Evolutionary conservation across 2,329 filamentous ascomycete species (phyloP).

Genomic region (Fusarium ambrosium): DNA sequence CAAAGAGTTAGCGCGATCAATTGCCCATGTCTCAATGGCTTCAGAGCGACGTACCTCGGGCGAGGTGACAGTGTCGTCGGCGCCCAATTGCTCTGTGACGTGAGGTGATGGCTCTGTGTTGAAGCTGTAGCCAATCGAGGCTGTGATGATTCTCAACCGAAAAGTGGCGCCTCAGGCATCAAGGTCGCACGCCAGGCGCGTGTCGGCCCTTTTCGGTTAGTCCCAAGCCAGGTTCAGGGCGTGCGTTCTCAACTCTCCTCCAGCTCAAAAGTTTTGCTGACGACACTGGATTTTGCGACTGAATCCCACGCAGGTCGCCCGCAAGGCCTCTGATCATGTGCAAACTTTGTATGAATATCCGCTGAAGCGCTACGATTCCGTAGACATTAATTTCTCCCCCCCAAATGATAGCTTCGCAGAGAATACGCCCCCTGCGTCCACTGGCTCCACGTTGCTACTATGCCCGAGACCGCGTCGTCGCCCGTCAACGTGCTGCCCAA

Average conservation of each 20-base stretch:
- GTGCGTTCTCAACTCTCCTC: constrained; percentile 49
- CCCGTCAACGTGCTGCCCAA: constrained; percentile 57
- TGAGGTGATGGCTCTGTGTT: constrained; percentile 47
- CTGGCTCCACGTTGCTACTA: constrained; percentile 62
- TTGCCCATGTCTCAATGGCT: not conserved
- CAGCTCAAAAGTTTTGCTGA: constrained; percentile 65
- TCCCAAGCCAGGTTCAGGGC: constrained; percentile 36
- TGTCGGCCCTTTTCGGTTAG: constrained; percentile 47
- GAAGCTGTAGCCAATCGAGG: constrained; percentile 50
- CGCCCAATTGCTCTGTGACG: constrained; percentile 55
- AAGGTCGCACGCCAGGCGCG: constrained; percentile 39
- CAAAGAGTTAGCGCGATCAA: constrained; percentile 31
- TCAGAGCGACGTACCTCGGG: constrained; percentile 48
- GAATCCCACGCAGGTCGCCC: constrained; percentile 61
- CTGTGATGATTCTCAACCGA: constrained; percentile 49
- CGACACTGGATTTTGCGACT: constrained; percentile 57
- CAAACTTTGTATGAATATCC: constrained; percentile 64
- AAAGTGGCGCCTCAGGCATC: constrained; percentile 53
- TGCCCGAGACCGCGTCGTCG: constrained; percentile 74
- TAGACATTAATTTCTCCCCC: constrained; percentile 68
- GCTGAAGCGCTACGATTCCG: constrained; percentile 60
- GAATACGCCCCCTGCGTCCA: constrained; percentile 63
- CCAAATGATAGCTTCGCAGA: constrained; percentile 72
- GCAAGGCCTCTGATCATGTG: constrained; percentile 66
- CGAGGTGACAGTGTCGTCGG: constrained; percentile 48